Evolutionary conservation across 164 flowering plant genomes (phyloP), one percentile per base, ranked within the genome.

Genomic region (Nymphaea colorata): DNA sequence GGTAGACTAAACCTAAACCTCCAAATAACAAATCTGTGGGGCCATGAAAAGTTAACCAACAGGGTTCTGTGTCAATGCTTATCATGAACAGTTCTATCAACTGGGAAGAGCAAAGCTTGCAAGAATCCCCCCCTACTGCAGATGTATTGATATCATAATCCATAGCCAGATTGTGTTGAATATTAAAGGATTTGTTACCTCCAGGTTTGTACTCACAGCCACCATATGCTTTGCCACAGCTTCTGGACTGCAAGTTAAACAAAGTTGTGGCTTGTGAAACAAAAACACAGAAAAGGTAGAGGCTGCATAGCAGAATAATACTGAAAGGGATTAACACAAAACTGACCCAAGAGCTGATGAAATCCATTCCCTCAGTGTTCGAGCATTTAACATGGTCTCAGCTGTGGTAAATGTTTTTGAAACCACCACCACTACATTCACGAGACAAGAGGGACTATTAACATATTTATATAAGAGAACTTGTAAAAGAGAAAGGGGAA

Each of bases 221-320:
- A 94, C 96, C 99, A 94, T 94, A 76, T 94, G 97, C 85, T 94
- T 94, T 75, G 97, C 85, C 72, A 94, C 96, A 25, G 99, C 99
- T 69, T 81, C 73, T 66, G 95, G 87, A 81, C 99, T 94, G 83
- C 66, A 69, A 74, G n/a, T 61, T 6, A 25, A 61, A 25, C 63
- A 61, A 16, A 6, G 14, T 15, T 61, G 41, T 61, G 6, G 15
- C 25, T 16, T 16, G 41, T 6, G 63, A 16, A 16, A 16, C 41
- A 25, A 61, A 61, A 61, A 61, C 63, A 61, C 5, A 6, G 0
- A 61, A 25, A 25, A 25, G 36, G 36, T 25, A 25, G 36, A 6
- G 17, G 14, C 6, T 61, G 11, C 63, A 61, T 16, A 61, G n/a
- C 14, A 61, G 41, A 16, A 2, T 44, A 11, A 53, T 62, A 82